These are phyloP conservation scores for Pestalotiopsis fici DNA, from an alignment of 2,329 filamentous ascomycete species.

Conservation along the genomic window DNA sequence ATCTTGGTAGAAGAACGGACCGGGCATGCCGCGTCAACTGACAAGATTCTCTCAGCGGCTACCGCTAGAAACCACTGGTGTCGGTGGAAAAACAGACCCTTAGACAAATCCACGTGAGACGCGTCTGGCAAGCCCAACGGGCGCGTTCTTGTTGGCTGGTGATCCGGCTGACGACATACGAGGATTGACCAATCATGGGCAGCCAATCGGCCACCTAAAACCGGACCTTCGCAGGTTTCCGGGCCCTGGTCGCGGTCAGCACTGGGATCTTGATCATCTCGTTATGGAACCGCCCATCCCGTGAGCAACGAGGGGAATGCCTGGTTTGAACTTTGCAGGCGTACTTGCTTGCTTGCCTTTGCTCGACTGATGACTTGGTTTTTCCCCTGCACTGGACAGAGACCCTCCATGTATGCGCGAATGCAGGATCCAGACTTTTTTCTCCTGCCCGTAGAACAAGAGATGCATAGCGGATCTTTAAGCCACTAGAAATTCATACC, in stretches of 20 bases:
- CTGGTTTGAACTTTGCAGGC: not conserved
- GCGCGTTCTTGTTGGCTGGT: not conserved
- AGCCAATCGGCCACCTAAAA: not conserved
- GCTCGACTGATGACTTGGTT: not conserved
- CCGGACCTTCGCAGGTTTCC: not conserved
- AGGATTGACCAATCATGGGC: not conserved
- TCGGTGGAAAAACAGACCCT: not conserved
- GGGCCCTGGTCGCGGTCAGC: not conserved
- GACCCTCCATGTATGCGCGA: not conserved
- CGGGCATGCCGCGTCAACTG: not conserved
- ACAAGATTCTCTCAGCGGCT: not conserved
- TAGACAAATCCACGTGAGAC: not conserved
- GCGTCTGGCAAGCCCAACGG: not conserved
- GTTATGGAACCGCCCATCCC: not conserved
- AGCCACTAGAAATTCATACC: not conserved
- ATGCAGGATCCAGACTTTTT: not conserved
- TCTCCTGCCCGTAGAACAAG: not conserved
- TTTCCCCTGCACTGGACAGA: not conserved
- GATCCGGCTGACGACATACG: slow-evolving; percentile 1
- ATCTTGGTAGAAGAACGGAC: not conserved
- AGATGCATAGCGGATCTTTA: not conserved
- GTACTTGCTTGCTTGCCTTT: not conserved
- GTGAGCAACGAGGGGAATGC: not conserved
- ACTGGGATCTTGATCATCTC: not conserved
- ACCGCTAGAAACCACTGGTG: not conserved